Conservation (phyloP, 768 basidiomycete species). For the Grammothele lineata region DNA sequence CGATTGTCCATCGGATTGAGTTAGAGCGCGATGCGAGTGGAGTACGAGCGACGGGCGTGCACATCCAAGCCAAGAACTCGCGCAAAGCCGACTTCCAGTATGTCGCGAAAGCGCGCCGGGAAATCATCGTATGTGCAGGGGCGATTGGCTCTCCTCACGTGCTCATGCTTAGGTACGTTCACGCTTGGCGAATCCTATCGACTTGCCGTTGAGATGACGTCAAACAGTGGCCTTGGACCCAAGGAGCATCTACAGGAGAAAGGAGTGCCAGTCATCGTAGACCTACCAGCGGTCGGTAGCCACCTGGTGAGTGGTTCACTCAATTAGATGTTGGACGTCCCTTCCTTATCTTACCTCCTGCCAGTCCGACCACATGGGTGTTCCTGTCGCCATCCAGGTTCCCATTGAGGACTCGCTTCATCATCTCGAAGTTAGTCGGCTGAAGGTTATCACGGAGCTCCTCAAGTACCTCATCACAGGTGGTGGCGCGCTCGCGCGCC, state of each 20-base stretch:
- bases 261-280: conserved; percentile 11
- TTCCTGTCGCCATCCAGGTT: conserved; percentile 9
- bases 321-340: too few species aligned
- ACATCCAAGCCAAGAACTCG: conserved; percentile 3
- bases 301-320: conserved; percentile 9
- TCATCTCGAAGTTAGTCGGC: conserved; percentile 4
- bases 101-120: conserved; percentile 9
- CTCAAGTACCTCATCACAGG: conserved; percentile 13
- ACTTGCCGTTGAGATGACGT: neutral
- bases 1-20: neutral
- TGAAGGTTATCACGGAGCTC: conserved; percentile 4
- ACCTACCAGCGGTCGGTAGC: conserved; percentile 24
- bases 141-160: conserved; percentile 17
- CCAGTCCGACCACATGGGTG: conserved; percentile 16
- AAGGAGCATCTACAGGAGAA: conserved; percentile 9
- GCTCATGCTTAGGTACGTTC: conserved; percentile 16
- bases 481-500: conserved; percentile 7
- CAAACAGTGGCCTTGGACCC: conserved; percentile 20
- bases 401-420: conserved; percentile 13
- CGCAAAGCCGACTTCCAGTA: conserved; percentile 5
- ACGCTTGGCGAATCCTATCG: neutral
- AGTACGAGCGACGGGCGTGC: conserved; percentile 2
- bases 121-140: conserved; percentile 18
- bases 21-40: neutral
- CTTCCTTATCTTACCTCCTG: neutral